Base-by-base conservation (phyloP, 805 yeast species). In the Torulaspora delbrueckii region DNA sequence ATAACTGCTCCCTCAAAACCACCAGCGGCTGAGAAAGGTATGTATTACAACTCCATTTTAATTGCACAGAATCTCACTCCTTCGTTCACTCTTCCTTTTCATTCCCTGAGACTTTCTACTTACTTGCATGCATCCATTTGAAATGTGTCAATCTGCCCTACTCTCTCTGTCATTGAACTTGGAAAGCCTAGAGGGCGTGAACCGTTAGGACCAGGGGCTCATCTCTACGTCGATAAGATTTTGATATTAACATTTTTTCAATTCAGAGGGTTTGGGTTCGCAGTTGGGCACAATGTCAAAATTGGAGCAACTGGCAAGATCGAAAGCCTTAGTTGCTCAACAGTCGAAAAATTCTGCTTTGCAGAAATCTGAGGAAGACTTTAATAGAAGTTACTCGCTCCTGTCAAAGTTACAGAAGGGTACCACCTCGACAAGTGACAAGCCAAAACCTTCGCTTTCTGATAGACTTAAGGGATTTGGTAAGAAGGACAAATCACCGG, bases 21-120 rank as follows among this genome's bases (percentile, higher is more conserved):
- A 8, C 55, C 65, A 8, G 61, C 54, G 46, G 60, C 60, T 47
- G 35, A 40, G 18, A 68, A 69, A 68, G 74, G 81, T 76, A 76
- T 63, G 81, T 76, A 71, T 67, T 26, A 44, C 31, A 12, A 14
- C 10, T 6, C 16, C 34, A 2, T 13, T 13, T 14, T 26, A 12
- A 16, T 16, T 28, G 30, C 34, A 30, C 31, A 16, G 33, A 25
- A 12, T 37, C 34, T 42, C 41, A 35, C 40, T 73, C 69, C 66
- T 26, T 45, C 33, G 41, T 40, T 40, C 35, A 19, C 25, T 40
- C 28, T 35, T 12, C 34, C 34, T 10, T 32, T 42, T 14, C 25
- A 24, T 30, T 14, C 35, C 36, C 27, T 25, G 27, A 22, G 32
- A 34, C 40, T 35, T 42, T 36, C 45, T 35, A 42, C 45, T 42